phyloP scores from a whole-genome alignment of 1,284 basidiomycete species.

The Xerocomus minutiporus region DNA sequence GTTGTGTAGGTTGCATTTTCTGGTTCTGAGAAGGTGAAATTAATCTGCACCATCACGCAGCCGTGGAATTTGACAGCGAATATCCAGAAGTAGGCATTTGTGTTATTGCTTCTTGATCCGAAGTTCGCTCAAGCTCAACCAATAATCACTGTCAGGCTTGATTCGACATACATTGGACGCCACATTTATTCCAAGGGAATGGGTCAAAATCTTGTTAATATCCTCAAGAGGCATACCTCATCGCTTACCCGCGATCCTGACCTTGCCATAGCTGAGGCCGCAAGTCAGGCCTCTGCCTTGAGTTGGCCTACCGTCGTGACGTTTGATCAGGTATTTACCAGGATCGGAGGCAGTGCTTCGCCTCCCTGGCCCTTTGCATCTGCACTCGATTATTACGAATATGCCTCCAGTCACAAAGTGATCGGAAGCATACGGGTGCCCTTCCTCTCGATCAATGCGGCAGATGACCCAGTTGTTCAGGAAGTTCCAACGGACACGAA shows the following conservation, averaged over 20 bases:
- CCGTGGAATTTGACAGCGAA: slow-evolving; percentile 76
- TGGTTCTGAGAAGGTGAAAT: slow-evolving; percentile 7
- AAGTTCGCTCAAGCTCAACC: slow-evolving; percentile 13
- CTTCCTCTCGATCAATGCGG: slow-evolving; percentile 81
- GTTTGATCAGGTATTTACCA: slow-evolving; percentile 69
- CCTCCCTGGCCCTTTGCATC: slow-evolving; percentile 78
- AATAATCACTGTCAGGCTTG: slow-evolving; percentile 42
- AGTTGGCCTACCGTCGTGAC: slow-evolving; percentile 53
- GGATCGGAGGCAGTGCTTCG: slow-evolving; percentile 72
- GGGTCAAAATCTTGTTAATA: slow-evolving; percentile 70
- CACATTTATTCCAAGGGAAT: slow-evolving; percentile 81
- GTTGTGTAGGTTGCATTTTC: slow-evolving; percentile 54
- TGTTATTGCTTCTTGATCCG: slow-evolving; percentile 14
- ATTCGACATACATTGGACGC: slow-evolving; percentile 60
- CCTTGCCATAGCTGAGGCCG: slow-evolving; percentile 46
- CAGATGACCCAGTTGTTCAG: slow-evolving; percentile 86
- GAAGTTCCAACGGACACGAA: slow-evolving; percentile 57
- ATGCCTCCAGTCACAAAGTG: slow-evolving; percentile 55
- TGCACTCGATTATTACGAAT: slow-evolving; percentile 79
- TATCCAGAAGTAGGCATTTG: slow-evolving; percentile 44
- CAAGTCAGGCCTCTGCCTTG: slow-evolving; percentile 42
- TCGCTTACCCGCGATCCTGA: slow-evolving; percentile 49
- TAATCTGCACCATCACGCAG: slow-evolving; percentile 34
- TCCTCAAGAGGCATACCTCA: slow-evolving; percentile 62
- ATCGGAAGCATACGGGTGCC: slow-evolving; percentile 61